These are phyloP conservation scores for Aspergillus quadrilineatus DNA, from an alignment of 2,329 filamentous ascomycete species.

Conservation along the genomic window DNA sequence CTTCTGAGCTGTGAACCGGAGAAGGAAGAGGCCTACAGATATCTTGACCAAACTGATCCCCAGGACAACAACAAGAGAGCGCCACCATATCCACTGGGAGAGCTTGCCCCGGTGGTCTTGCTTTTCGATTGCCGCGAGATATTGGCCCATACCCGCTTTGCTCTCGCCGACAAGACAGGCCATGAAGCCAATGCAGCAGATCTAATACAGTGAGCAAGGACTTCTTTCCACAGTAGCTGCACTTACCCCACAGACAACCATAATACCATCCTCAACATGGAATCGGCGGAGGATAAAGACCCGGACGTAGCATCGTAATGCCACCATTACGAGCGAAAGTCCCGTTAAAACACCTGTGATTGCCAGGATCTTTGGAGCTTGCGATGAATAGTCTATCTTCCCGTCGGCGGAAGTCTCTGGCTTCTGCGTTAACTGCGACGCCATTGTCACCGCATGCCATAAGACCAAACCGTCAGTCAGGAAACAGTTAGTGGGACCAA, in stretches of 20 bases:
- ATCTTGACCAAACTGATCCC: constrained; percentile 47
- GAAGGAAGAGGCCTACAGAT: constrained; percentile 43
- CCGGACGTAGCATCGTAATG: constrained; percentile 49
- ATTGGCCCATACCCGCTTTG: constrained; percentile 47
- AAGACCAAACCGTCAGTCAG: too few species aligned
- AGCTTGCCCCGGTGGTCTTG: background rate
- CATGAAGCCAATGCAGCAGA: constrained; percentile 26
- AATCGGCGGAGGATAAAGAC: constrained; percentile 48
- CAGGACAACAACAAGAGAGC: constrained; percentile 25
- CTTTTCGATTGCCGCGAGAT: background rate
- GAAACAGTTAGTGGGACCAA: too few species aligned
- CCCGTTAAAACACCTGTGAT: too few species aligned
- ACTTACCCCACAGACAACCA: constrained; percentile 36
- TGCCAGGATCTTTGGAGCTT: too few species aligned
- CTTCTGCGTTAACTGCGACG: too few species aligned
- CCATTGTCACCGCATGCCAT: too few species aligned
- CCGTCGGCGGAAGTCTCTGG: too few species aligned
- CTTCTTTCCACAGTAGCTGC: too few species aligned
- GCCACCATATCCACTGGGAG: constrained; percentile 4
- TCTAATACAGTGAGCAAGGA: constrained; percentile 12
- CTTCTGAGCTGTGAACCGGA: constrained; percentile 41
- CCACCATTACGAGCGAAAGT: constrained; percentile 25
- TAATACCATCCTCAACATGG: constrained; percentile 52
- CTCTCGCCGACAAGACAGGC: constrained; percentile 48
- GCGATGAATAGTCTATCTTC: too few species aligned